Conservation (phyloP, 495 filamentous ascomycete species). For the Hypoxylon crocopeplum region DNA sequence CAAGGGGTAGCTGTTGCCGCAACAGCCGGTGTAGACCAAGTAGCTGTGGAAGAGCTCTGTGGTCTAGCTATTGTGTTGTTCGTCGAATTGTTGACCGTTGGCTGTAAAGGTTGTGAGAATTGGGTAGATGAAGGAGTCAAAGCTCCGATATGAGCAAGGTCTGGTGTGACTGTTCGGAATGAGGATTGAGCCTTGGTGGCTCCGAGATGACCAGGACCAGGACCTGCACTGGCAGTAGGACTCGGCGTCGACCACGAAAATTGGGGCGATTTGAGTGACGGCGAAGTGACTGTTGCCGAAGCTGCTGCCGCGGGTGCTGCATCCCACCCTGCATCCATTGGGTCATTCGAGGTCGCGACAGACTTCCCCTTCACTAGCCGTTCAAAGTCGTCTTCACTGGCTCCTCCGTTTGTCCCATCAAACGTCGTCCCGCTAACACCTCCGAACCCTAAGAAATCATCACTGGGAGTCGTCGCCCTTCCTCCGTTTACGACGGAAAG, state of each 20-base stretch:
- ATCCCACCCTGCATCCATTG: conserved; percentile 56
- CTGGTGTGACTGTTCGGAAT: conserved; percentile 64
- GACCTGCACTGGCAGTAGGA: conserved; percentile 36
- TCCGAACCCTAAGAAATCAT: conserved; percentile 68
- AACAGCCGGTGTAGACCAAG: conserved; percentile 44
- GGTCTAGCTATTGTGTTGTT: conserved; percentile 12
- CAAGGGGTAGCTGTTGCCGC: conserved; percentile 42
- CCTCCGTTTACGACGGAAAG: conserved; percentile 61
- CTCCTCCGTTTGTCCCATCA: conserved; percentile 55
- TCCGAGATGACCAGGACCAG: conserved; percentile 37
- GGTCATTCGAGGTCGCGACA: conserved; percentile 28
- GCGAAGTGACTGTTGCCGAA: conserved; percentile 22
- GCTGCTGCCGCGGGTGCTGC: conserved; percentile 34
- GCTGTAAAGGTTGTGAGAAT: conserved; percentile 61
- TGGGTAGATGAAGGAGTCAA: conserved; percentile 60
- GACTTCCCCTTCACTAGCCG: conserved; percentile 77
- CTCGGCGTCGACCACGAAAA: conserved; percentile 69
- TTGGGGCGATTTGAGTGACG: conserved; percentile 48
- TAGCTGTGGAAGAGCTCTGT: conserved; percentile 31
- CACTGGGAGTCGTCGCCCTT: conserved; percentile 42
- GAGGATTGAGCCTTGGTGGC: conserved; percentile 50
- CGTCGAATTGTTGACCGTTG: conserved; percentile 8
- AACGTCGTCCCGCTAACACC: conserved; percentile 56
- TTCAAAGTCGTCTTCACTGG: conserved; percentile 79
- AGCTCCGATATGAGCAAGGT: conserved; percentile 54